phyloP scores from a whole-genome alignment of 1,139 yeast species.

The Saccharomycopsis hybrid region DNA sequence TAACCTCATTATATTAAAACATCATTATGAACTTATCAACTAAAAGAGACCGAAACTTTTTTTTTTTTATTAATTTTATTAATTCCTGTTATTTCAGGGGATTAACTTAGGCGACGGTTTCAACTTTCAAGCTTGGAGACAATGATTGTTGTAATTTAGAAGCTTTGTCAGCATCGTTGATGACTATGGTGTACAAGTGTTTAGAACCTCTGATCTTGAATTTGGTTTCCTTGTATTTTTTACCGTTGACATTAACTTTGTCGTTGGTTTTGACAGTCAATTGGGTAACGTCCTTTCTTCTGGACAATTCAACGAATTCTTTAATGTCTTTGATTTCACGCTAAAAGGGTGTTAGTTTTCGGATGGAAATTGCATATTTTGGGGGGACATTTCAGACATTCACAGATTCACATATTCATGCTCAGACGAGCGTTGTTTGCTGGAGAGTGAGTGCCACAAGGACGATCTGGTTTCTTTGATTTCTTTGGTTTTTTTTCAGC shows the following conservation, averaged over 20 bases:
- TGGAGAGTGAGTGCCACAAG: not conserved
- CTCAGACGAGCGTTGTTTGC: not conserved
- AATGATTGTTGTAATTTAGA: slow-evolving; percentile 97
- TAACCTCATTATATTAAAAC: slow-evolving; percentile 7
- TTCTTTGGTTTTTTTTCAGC: no score
- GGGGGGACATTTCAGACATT: no score
- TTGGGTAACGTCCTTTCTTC: slow-evolving; percentile 92
- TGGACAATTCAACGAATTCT: slow-evolving; percentile 95
- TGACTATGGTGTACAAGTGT: slow-evolving; percentile 92
- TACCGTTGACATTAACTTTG: slow-evolving; percentile 80
- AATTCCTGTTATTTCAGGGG: not conserved
- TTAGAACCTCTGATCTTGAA: slow-evolving; percentile 98
- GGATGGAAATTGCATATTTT: no score
- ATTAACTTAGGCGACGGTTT: slow-evolving; percentile 11
- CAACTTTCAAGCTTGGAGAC: slow-evolving; percentile 86
- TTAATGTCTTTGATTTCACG: slow-evolving; percentile 92
- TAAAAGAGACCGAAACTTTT: not conserved
- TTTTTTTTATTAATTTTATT: no score
- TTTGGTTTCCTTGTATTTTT: slow-evolving; percentile 88
- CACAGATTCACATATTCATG: not conserved
- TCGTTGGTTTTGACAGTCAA: slow-evolving; percentile 90
- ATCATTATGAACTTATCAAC: not conserved
- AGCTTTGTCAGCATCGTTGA: slow-evolving; percentile 96
- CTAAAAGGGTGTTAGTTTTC: slow-evolving; percentile 20
- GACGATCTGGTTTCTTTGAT: no score